A percentile compares a stretch with the other conserved stretches of the same genome.
Evolutionary conservation across 306 rosid species (phyloP).

Genomic region (Ormosia semicastrata): DNA sequence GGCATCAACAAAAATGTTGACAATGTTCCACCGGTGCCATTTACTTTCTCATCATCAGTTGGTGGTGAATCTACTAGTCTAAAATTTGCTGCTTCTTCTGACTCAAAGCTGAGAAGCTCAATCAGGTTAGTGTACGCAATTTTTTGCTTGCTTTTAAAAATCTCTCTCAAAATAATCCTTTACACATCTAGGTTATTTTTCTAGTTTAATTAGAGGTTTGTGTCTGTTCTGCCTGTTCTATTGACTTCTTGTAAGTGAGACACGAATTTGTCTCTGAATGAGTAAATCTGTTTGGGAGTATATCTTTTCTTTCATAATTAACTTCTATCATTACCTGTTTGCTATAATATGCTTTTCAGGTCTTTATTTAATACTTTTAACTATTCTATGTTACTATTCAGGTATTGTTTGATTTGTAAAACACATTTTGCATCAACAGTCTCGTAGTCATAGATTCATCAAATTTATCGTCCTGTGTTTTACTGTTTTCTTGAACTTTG

Average conservation of each 20-base stretch:
- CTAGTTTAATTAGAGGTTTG: not conserved
- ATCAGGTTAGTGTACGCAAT: slow-evolving; percentile 47
- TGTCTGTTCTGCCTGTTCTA: not conserved
- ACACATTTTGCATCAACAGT: not conserved
- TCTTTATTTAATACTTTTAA: not conserved
- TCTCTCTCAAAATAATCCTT: not conserved
- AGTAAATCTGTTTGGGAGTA: not conserved
- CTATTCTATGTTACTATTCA: not conserved
- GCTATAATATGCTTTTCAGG: not conserved
- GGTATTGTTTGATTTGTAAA: not conserved
- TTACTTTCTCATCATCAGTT: slow-evolving; percentile 37
- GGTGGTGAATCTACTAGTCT: slow-evolving; percentile 29
- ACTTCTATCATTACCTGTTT: not conserved
- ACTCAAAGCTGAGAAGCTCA: slow-evolving; percentile 36
- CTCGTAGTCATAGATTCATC: not conserved
- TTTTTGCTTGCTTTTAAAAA: not conserved
- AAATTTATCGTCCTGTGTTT: not conserved
- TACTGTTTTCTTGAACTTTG: not conserved
- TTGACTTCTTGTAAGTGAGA: not conserved
- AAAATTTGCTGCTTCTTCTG: slow-evolving; percentile 39
- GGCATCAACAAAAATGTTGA: slow-evolving; percentile 36
- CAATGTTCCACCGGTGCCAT: slow-evolving; percentile 28
- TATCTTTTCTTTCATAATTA: not conserved
- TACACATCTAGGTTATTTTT: not conserved
- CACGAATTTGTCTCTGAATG: not conserved